Evolutionary conservation across 140 eudicot species (phyloP), one percentile per base, ranked within the genome.

Genomic region (Oenanthe javanica): DNA sequence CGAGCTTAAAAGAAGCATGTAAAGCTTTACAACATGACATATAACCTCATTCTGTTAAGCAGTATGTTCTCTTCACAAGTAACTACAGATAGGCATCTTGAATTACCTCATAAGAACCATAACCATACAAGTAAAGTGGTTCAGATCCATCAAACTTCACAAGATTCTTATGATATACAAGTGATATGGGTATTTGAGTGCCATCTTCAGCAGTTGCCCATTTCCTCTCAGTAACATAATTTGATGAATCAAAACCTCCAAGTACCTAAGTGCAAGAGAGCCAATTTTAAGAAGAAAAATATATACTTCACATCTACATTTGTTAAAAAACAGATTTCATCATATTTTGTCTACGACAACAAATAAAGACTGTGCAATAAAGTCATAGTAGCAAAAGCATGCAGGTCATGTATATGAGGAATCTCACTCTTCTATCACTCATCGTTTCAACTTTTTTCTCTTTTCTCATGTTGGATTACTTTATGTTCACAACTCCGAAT

Each of bases 71-170:
- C 61, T 75, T 75, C 25, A 4, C 5, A 73, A n/a, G 77, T 42
- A 42, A 15, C 36, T 61, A n/a, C n/a, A n/a, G 23, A 23, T 11
- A 61, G 38, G 9, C 21, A n/a, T 61, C 38, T 1, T n/a, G 43
- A 50, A 66, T 84, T 88, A 95, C 99, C 99, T 95, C 97, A 75
- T 95, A 92, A 47, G 99, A 95, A 86, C 99, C 99, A 84, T 95
- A 95, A 63, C 99, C 99, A 84, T 92, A 92, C 12, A 95, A 89
- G 78, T 90, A 81, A 47, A 92, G 73, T 31, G 99, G 97, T 82
- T 89, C 97, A 50, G 97, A 90, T 50, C 97, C 97, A 70, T 95
- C 99, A 89, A 92, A 97, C 84, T 90, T 93, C 77, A 89, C 99
- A 75, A 86, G 89, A 85, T 95, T 88, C 85, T 95, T 92, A 61